Conservation (phyloP, 305 asterid genomes). For the Solanum hybrid region DNA sequence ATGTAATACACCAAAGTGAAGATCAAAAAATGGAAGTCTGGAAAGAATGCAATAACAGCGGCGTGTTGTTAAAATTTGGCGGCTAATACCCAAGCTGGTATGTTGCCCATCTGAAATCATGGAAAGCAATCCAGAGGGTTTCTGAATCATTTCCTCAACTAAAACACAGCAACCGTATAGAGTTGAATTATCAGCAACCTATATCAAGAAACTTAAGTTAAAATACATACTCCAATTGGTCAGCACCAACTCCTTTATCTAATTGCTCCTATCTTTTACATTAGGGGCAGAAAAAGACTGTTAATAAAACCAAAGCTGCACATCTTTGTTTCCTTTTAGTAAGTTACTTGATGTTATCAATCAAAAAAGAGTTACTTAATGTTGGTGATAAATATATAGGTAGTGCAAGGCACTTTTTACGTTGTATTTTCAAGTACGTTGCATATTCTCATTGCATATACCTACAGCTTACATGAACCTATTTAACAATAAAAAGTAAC, state of each 20-base stretch:
- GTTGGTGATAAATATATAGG: neutral
- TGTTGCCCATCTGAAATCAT: constrained; percentile 65
- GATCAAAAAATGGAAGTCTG: constrained; percentile 88
- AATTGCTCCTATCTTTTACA: neutral
- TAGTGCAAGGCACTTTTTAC: neutral
- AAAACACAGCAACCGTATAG: constrained; percentile 97
- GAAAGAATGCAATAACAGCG: constrained; percentile 98
- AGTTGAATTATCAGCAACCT: constrained; percentile 71
- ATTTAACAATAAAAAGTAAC: neutral
- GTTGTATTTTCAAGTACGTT: neutral
- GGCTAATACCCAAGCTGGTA: constrained; percentile 41
- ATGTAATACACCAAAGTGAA: constrained; percentile 87
- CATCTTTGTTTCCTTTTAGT: neutral
- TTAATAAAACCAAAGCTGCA: neutral
- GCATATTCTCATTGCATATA: neutral
- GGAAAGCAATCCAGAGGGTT: constrained; percentile 84
- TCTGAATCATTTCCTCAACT: constrained; percentile 88
- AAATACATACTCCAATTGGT: neutral
- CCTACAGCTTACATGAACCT: neutral
- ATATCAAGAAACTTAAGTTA: neutral
- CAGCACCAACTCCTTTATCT: neutral
- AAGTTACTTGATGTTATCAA: neutral
- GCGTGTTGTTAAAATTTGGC: constrained; percentile 75
- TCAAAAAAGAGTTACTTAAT: neutral
- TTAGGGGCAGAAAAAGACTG: neutral